Conservation (phyloP, 2,329 filamentous ascomycete species). For the Venturia asperata region DNA sequence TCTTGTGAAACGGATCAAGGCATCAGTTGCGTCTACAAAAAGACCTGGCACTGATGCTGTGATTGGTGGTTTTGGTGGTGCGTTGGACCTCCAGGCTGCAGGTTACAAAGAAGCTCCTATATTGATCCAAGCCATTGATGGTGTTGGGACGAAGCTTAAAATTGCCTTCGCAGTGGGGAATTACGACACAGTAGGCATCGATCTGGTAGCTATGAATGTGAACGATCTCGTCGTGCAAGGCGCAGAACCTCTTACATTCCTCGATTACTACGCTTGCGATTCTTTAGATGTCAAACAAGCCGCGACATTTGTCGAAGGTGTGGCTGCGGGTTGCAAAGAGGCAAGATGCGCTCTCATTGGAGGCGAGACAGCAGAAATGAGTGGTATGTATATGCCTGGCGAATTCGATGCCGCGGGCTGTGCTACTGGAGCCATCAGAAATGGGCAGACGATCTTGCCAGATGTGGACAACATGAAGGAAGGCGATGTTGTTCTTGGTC, state of each 20-base stretch:
- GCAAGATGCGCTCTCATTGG: slow-evolving; percentile 88
- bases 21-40: slow-evolving; percentile 75
- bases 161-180: slow-evolving; percentile 84
- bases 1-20: slow-evolving; percentile 87
- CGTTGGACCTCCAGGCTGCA: slow-evolving; percentile 68
- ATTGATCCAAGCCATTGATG: slow-evolving; percentile 90
- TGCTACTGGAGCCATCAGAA: slow-evolving; percentile 74
- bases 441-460: slow-evolving; percentile 62
- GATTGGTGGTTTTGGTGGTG: slow-evolving; percentile 92
- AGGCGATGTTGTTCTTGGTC: slow-evolving; percentile 79
- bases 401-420: slow-evolving; percentile 92
- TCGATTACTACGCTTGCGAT: slow-evolving; percentile 96
- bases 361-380: slow-evolving; percentile 98
- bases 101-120: slow-evolving; percentile 68
- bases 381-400: slow-evolving; percentile 79
- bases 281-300: slow-evolving; percentile 72
- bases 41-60: slow-evolving; percentile 83
- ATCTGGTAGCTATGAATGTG: slow-evolving; percentile 98
- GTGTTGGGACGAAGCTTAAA: slow-evolving; percentile 94
- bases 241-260: slow-evolving; percentile 89
- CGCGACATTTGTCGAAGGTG: slow-evolving; percentile 81
- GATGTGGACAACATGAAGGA: slow-evolving; percentile 65
- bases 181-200: slow-evolving; percentile 91
- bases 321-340: slow-evolving; percentile 78
- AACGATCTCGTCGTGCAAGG: slow-evolving; percentile 97